Base-by-base conservation (phyloP, 1,284 basidiomycete species). In the Austroboletus niveus region DNA sequence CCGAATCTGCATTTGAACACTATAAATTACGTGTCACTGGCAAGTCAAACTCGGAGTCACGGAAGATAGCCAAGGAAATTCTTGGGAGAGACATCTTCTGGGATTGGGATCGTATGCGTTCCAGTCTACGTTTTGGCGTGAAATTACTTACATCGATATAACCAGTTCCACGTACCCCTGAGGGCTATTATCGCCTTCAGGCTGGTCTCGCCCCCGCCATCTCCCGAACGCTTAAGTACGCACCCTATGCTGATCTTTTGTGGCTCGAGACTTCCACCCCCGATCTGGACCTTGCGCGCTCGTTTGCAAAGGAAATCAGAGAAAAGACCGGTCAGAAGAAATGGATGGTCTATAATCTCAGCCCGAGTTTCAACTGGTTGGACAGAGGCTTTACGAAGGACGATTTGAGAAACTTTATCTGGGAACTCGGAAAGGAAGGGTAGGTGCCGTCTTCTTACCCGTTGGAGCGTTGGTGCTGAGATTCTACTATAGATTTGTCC, bases 361-460 rank as follows among this genome's bases (percentile, higher is more conserved):
- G 90, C 63, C 94, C 93, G 4, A 92, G 89, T 64, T 97, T 97
- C 78, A 95, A 96, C 71, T 97, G 94, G 94, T 77, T 81, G 29
- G 81, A 79, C 11, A 87, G 90, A 63, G 93, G 93, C 15, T 94
- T 90, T 71, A 81, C 78, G 43, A 85, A 91, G 58, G 72, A 76
- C 7, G 85, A 87, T 56, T 71, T 97, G 66, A 91, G 89, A 77
- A 84, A 80, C 71, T 96, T 95, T 68, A 77, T 94, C 34, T 94
- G 92, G 92, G 91, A 96, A 51, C 80, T 97, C 44, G 94, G 81
- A 30, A 93, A 93, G 72, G 90, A 93, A 74, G 92, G 92, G 82
- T 89, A 69, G 59, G 74, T 46, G 15, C 34, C 12, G 7, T 52
- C 43, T 35, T 51, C 27, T 34, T 27, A 15, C 34, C 40, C 14